Evolutionary conservation across 345 rosid species (phyloP).

Genomic region (Turnera subulata): DNA sequence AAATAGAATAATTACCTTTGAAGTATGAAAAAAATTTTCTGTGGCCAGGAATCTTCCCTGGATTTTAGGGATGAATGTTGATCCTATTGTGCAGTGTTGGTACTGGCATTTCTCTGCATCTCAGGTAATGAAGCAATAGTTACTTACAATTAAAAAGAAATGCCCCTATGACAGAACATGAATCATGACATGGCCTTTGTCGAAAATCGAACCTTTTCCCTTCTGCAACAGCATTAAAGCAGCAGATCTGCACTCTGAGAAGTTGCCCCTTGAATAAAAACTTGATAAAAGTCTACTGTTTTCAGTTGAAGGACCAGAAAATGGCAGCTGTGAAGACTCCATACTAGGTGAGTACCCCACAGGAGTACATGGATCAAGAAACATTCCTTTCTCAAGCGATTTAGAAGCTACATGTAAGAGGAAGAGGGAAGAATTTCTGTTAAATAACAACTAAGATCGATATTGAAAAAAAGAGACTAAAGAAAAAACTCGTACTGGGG

Average conservation of each 20-base stretch:
- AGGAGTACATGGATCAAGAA: slow-evolving; percentile 80
- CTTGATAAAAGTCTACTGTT: slow-evolving; percentile 27
- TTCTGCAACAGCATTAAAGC: slow-evolving; percentile 53
- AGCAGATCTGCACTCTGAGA: slow-evolving; percentile 83
- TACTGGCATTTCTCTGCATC: slow-evolving; percentile 65
- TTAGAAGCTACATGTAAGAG: slow-evolving; percentile 39
- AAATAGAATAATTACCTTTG: slow-evolving; percentile 49
- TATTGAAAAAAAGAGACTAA: too few relatives aligned
- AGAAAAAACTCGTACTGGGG: too few relatives aligned
- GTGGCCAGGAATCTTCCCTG: slow-evolving; percentile 81
- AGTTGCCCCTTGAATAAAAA: slow-evolving; percentile 69
- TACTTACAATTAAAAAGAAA: slow-evolving; percentile 9
- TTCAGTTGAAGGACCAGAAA: slow-evolving; percentile 39
- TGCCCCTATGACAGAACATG: not conserved
- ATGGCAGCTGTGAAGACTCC: slow-evolving; percentile 30
- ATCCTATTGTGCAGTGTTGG: slow-evolving; percentile 62
- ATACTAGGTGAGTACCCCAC: slow-evolving; percentile 47
- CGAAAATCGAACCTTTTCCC: slow-evolving; percentile 58
- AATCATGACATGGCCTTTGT: not conserved
- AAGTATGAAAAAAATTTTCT: slow-evolving; percentile 80
- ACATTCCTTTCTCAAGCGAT: slow-evolving; percentile 31
- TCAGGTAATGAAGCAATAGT: slow-evolving; percentile 3
- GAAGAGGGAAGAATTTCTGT: slow-evolving; percentile 2
- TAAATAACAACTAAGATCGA: not conserved
- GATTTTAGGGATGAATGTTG: slow-evolving; percentile 73